These are phyloP conservation scores for Helotiales sp. DNA, from an alignment of 2,329 filamentous ascomycete genomes.

Conservation along the genomic window DNA sequence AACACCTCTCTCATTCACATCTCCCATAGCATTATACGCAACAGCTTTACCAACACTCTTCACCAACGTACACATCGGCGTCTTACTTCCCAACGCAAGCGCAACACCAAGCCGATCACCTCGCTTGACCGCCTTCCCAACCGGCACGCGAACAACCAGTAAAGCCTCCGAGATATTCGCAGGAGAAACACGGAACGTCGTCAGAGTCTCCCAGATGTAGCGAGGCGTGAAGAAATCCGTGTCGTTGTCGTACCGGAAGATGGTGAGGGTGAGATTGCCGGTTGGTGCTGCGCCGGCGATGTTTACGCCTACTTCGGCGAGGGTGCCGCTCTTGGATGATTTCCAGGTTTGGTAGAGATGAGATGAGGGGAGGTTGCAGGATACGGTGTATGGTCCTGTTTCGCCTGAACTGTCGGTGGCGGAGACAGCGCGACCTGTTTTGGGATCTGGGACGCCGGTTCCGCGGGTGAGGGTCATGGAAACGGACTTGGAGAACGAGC, in stretches of 20 bases:
- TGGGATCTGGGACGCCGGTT: not conserved
- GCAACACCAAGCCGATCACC: slow-evolving; percentile 34
- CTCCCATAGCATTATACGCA: not conserved
- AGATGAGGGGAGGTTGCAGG: slow-evolving; percentile 30
- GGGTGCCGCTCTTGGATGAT: slow-evolving; percentile 25
- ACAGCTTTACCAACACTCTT: slow-evolving; percentile 1
- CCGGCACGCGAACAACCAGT: slow-evolving; percentile 19
- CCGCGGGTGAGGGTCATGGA: slow-evolving; percentile 21
- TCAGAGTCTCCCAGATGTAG: slow-evolving; percentile 35
- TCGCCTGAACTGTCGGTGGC: slow-evolving; percentile 30
- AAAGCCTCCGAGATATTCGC: slow-evolving; percentile 17
- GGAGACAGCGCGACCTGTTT: slow-evolving; percentile 7
- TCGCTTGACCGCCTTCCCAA: slow-evolving; percentile 16
- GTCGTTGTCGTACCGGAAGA: slow-evolving; percentile 34
- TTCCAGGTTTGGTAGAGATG: slow-evolving; percentile 35
- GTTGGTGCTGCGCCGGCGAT: slow-evolving; percentile 27
- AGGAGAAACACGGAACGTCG: slow-evolving; percentile 19
- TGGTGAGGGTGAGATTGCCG: slow-evolving; percentile 24
- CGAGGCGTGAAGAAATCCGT: slow-evolving; percentile 32
- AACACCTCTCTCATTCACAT: not conserved
- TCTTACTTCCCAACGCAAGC: slow-evolving; percentile 25
- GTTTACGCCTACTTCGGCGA: slow-evolving; percentile 30
- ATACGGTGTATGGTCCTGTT: slow-evolving; percentile 17
- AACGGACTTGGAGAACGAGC: slow-evolving; percentile 23
- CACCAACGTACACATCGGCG: slow-evolving; percentile 29